Base-by-base conservation (phyloP, 495 filamentous ascomycete species). In the Annulohypoxylon bovei region DNA sequence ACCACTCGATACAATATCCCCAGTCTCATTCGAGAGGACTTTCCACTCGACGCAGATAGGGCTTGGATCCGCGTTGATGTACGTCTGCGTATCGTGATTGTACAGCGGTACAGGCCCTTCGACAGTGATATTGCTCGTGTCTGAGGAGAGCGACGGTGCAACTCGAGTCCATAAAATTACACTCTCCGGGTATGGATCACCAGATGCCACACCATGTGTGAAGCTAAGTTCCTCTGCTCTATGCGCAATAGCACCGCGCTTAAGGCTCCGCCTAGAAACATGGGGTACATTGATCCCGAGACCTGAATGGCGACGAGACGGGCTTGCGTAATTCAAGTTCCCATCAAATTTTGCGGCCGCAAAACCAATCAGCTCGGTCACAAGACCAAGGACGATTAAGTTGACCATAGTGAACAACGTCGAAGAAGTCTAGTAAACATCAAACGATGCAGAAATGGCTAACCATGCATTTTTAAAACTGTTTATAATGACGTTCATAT, bases 91-190 rank as follows among this genome's bases (percentile, higher is more conserved):
- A 6, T 84, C 84, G 61, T 89, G 88, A 65, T 80, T 84, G 72
- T 87, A 89, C 49, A 88, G 76, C 47, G 81, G 85, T 28, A 85
- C 87, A 55, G 77, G 77, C 16, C 85, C 86, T 63, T 79, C 80
- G 25, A 87, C 86, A 2, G 87, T 88, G 12, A 82, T 75, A 63
- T 89, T 89, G 49, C 82, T 85, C 33, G 81, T 55, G 57, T 88
- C 88, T 56, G 88, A 86, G 9, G 82, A 83, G 25, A 58, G 64
- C 30, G 81, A 80, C 23, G 89, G 90, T 5, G 87, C 83, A n/a
- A 83, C 80, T n/a, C 89, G 79, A 0, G 90, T 91, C 89, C 89
- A 91, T 0, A 92, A 81, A 59, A 92, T 88, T 1, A 91, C 85
- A 18, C 85, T 88, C 70, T 86, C 76, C 14, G 86, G 75, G 69